Percentiles rank a stretch among this genome's conserved stretches.
These are phyloP conservation scores for Pythium pyrilobum DNA, from an alignment of 352 stramenopile species.

Conservation along the genomic window DNA sequence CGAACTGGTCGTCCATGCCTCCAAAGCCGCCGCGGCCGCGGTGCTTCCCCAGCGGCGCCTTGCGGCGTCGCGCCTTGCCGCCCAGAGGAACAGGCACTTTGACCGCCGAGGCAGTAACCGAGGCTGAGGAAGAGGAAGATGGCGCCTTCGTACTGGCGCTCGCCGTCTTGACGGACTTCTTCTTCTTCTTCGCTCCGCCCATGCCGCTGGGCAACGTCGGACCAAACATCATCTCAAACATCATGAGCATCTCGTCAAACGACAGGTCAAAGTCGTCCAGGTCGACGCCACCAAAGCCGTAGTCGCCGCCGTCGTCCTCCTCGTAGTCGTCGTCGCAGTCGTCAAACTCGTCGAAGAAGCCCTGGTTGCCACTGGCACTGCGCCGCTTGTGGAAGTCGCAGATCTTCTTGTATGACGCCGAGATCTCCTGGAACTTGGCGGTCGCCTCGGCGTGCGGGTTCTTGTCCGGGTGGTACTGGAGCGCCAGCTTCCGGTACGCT, in stretches of 20 bases:
- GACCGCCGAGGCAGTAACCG: not conserved
- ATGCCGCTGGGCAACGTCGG: slow-evolving; percentile 1
- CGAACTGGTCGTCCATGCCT: slow-evolving; percentile 12
- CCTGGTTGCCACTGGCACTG: slow-evolving; percentile 5
- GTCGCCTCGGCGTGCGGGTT: slow-evolving; percentile 51
- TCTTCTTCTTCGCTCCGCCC: not conserved
- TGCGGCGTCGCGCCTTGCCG: slow-evolving; percentile 10
- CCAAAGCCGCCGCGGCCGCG: not conserved
- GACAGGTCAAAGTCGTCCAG: slow-evolving; percentile 38
- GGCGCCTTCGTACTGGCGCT: not conserved
- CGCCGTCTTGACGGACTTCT: slow-evolving; percentile 4
- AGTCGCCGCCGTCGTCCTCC: slow-evolving; percentile 15
- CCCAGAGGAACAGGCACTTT: slow-evolving; percentile 8
- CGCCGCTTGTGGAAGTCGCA: slow-evolving; percentile 38
- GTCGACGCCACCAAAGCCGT: slow-evolving; percentile 27
- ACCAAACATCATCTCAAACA: slow-evolving; percentile 74
- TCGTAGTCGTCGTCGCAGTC: slow-evolving; percentile 4
- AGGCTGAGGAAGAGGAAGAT: not conserved
- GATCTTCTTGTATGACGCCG: slow-evolving; percentile 62
- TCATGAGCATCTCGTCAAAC: slow-evolving; percentile 69
- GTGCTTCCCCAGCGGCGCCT: slow-evolving; percentile 3
- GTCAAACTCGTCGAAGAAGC: slow-evolving; percentile 14
- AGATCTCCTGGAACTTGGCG: slow-evolving; percentile 64
- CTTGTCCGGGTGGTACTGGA: slow-evolving; percentile 73
- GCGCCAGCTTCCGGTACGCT: slow-evolving; percentile 54